Evolutionary conservation across 805 yeast genomes (phyloP).

Genomic region (Teunomyces barrocoloradensis): DNA sequence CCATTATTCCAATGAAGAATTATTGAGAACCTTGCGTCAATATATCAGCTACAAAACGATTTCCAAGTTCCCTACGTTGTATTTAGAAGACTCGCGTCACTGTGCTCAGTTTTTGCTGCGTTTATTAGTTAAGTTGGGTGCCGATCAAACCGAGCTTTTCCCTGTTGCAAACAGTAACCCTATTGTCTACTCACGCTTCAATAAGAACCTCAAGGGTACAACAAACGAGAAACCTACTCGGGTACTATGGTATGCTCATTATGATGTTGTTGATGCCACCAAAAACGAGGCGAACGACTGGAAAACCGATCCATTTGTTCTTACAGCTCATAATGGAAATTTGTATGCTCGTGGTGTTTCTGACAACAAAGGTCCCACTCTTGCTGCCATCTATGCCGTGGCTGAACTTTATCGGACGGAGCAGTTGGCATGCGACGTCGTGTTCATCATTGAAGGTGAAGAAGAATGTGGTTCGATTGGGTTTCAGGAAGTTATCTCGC

Average conservation of each 20-base stretch:
- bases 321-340: conserved; percentile 80
- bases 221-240: conserved; percentile 23
- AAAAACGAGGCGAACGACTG: conserved; percentile 52
- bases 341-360: conserved; percentile 89
- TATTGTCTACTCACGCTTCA: conserved; percentile 72
- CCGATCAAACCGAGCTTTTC: conserved; percentile 59
- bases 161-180: conserved; percentile 84
- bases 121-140: conserved; percentile 67
- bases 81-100: conserved; percentile 75
- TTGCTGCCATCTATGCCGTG: conserved; percentile 85
- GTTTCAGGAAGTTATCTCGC: conserved; percentile 62
- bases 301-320: conserved; percentile 73
- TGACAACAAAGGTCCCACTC: conserved; percentile 91
- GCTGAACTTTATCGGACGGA: conserved; percentile 59
- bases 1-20: conserved; percentile 51
- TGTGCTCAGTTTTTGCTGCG: conserved; percentile 76
- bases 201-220: conserved; percentile 32
- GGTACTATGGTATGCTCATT: conserved; percentile 90
- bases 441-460: conserved; percentile 88
- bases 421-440: conserved; percentile 65
- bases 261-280: conserved; percentile 86
- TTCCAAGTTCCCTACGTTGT: conserved; percentile 65
- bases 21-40: conserved; percentile 59
- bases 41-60: conserved; percentile 74
- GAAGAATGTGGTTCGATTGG: conserved; percentile 94